Conservation (phyloP, 176 grass and related monocot genomes). For the Themeda triandra region DNA sequence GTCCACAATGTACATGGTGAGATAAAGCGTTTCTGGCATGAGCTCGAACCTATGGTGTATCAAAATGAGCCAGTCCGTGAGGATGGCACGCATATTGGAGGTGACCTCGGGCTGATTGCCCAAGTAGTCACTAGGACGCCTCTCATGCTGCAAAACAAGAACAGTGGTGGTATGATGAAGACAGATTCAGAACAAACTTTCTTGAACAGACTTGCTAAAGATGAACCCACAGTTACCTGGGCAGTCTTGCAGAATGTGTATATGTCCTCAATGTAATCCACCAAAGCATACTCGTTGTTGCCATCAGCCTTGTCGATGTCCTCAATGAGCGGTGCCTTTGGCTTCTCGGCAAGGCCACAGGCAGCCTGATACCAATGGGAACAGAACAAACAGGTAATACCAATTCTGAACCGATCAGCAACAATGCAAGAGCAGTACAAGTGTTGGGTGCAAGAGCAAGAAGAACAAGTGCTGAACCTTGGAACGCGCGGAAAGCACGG, state of each 20-base stretch:
- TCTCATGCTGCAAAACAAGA: conserved; percentile 43
- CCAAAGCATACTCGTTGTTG: conserved; percentile 47
- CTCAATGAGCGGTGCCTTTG: conserved; percentile 24
- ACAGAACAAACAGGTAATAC: background rate
- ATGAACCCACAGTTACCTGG: conserved; percentile 33
- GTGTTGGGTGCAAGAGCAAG: background rate
- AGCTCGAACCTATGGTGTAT: conserved; percentile 38
- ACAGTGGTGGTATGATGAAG: background rate
- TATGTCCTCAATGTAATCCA: conserved; percentile 66
- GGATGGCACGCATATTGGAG: conserved; percentile 43
- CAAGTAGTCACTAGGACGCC: conserved; percentile 56
- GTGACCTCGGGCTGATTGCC: conserved; percentile 48
- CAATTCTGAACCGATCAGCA: background rate
- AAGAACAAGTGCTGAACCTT: conserved; percentile 44
- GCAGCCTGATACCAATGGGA: conserved; percentile 34
- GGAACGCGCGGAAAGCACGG: conserved; percentile 74
- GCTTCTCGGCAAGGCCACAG: conserved; percentile 33
- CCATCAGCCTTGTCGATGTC: conserved; percentile 57
- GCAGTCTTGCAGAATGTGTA: conserved; percentile 57
- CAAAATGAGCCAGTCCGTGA: conserved; percentile 48
- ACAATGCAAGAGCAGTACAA: background rate
- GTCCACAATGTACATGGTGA: conserved; percentile 61
- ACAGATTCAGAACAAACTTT: conserved; percentile 1
- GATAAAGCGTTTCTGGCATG: conserved; percentile 63
- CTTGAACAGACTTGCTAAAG: background rate